Conservation (phyloP, 2,329 filamentous ascomycete genomes). For the Corniculantispora saksenae region DNA sequence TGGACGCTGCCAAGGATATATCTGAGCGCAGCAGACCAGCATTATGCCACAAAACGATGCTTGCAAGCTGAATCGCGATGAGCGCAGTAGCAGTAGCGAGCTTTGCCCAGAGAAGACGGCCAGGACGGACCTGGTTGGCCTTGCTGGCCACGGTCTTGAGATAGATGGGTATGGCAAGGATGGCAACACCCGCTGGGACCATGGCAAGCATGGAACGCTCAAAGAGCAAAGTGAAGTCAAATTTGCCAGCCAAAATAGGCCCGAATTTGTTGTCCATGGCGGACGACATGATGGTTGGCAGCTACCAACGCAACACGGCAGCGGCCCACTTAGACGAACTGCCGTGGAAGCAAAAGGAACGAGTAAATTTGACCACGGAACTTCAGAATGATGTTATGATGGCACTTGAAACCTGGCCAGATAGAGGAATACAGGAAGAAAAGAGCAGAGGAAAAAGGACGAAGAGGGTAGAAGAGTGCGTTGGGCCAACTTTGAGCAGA, state of each 20-base stretch:
- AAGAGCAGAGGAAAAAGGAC: not conserved
- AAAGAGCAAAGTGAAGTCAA: slow-evolving; percentile 1
- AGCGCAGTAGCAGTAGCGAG: not conserved
- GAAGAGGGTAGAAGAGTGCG: not conserved
- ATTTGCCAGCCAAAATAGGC: not conserved
- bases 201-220: not conserved
- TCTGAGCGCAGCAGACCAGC: slow-evolving; percentile 17
- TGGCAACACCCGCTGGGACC: not conserved
- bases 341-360: not conserved
- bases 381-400: too few species aligned
- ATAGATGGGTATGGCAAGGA: not conserved
- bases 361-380: too few species aligned
- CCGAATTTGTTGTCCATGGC: not conserved
- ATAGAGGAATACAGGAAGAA: not conserved
- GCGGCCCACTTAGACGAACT: too few species aligned
- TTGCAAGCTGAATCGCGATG: slow-evolving; percentile 23
- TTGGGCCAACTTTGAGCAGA: not conserved
- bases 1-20: slow-evolving; percentile 31
- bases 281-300: not conserved
- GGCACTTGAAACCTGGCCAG: not conserved
- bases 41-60: slow-evolving; percentile 30
- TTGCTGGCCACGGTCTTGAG: not conserved
- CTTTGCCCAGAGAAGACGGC: slow-evolving; percentile 26
- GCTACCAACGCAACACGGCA: too few species aligned
- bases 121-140: not conserved